Evolutionary conservation across 768 basidiomycete species (phyloP), one percentile per base, ranked within the genome.

Genomic region (Naematelia encephala): DNA sequence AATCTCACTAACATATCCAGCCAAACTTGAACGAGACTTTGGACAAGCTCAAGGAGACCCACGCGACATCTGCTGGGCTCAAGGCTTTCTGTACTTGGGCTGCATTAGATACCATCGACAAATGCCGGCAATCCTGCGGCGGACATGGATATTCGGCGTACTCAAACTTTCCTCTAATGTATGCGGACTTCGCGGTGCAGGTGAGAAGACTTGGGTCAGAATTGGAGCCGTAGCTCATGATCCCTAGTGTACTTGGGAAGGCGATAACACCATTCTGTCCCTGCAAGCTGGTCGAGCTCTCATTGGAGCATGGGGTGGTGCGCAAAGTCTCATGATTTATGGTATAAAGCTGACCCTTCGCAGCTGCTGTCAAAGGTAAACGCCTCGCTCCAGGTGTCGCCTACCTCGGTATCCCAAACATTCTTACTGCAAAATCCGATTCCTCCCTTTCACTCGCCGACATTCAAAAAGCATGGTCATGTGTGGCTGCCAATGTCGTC

Each of bases 21-120:
- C 76, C 76, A 0, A 77, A 78, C 52, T 60, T 76, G 2, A 60
- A 66, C 39, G 75, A 73, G 5, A 76, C 78, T 19, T 69, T 80
- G 19, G 78, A 79, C 43, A 80, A 78, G 69, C 69, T 80, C 55
- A 80, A 80, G 62, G 80, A 80, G 66, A 79, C 78, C 14, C 80
- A 80, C 57, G 78, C 79, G 5, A 80, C 80, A 0, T 78, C 77
- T 5, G 79, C 80, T 0, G 80, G 79, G 1, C 66, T 80, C 21
- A 80, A 80, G 69, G 75, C 80, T 5, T 80, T 80, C 70, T 80
- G 78, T 62, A 80, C 80, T 0, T 80, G 80, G 80, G 70, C 69
- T n/a, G 77, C 76, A 43, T 66, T 80, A 30, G 77, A 80, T 56
- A 79, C 77, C 19, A 80, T 80, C 51, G 80, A 80, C 65, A 78